Evolutionary conservation across 1,284 basidiomycete genomes (phyloP).

Genomic region (Leccinum fallax): DNA sequence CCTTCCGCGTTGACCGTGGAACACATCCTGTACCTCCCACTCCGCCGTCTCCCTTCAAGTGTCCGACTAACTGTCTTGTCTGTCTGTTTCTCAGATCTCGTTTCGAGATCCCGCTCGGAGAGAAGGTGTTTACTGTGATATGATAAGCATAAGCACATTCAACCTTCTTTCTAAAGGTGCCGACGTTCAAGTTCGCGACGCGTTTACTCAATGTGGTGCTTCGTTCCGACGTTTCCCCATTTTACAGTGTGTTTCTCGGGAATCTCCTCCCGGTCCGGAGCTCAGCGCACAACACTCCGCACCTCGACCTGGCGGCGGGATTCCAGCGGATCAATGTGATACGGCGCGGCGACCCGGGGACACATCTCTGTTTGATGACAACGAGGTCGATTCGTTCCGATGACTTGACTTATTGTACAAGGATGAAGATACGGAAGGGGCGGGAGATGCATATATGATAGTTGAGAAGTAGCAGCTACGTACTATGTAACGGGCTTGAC

Average conservation of each 20-base stretch:
- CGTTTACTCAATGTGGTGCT: not conserved
- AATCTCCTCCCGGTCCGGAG: not conserved
- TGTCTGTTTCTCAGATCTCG: not conserved
- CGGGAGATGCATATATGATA: not conserved
- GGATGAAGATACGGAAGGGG: not conserved
- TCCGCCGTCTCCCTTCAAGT: not conserved
- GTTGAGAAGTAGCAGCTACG: not conserved
- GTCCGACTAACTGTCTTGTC: not conserved
- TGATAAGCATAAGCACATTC: no score
- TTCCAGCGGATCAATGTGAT: not conserved
- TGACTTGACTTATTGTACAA: no score
- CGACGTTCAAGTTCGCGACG: no score
- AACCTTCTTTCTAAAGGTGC: no score
- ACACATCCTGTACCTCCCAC: not conserved
- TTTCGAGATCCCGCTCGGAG: not conserved
- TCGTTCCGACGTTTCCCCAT: not conserved
- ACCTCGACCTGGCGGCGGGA: not conserved
- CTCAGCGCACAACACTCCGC: not conserved
- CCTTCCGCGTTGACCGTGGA: not conserved
- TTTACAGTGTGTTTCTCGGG: not conserved
- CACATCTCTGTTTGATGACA: not conserved
- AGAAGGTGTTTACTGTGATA: not conserved
- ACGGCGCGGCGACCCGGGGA: not conserved
- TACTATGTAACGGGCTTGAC: not conserved
- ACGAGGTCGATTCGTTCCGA: not conserved